These are phyloP conservation scores for Salvia rosmarinus DNA, from an alignment of 257 asterid genomes.

Conservation along the genomic window DNA sequence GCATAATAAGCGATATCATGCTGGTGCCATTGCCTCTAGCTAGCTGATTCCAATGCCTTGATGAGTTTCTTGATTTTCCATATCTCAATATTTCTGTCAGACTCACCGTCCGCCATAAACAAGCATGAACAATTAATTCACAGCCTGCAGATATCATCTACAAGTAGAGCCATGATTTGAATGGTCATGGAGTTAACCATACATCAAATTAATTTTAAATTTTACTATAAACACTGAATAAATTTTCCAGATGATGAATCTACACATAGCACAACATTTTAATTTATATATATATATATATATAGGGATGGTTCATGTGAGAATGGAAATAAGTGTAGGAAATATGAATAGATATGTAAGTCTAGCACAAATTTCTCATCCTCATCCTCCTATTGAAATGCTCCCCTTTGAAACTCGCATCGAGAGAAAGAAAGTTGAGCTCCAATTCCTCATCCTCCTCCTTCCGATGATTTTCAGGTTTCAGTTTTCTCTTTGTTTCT, in stretches of 20 bases:
- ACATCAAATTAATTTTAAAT: not conserved
- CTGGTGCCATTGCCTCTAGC: slow-evolving; percentile 50
- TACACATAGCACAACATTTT: not conserved
- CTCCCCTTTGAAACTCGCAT: slow-evolving; percentile 3
- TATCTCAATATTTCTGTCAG: slow-evolving; percentile 44
- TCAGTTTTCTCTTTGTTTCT: not conserved
- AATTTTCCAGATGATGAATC: not conserved
- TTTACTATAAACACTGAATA: not conserved
- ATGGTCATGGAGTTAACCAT: not conserved
- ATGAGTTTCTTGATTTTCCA: slow-evolving; percentile 47
- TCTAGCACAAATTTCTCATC: too few relatives aligned
- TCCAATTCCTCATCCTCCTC: slow-evolving; percentile 15
- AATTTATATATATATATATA: too few relatives aligned
- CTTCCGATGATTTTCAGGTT: slow-evolving; percentile 49
- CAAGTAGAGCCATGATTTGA: slow-evolving; percentile 2
- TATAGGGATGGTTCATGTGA: too few relatives aligned
- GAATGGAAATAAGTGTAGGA: too few relatives aligned
- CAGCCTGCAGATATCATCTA: slow-evolving; percentile 19
- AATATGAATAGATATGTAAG: too few relatives aligned
- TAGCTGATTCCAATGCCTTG: slow-evolving; percentile 46
- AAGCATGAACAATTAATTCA: slow-evolving; percentile 8
- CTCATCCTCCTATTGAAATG: too few relatives aligned
- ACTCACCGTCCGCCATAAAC: slow-evolving; percentile 40
- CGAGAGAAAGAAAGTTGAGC: slow-evolving; percentile 29
- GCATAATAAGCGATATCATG: slow-evolving; percentile 48